Base-by-base conservation (phyloP, 2,329 filamentous ascomycete species). In the Nakataea oryzae region DNA sequence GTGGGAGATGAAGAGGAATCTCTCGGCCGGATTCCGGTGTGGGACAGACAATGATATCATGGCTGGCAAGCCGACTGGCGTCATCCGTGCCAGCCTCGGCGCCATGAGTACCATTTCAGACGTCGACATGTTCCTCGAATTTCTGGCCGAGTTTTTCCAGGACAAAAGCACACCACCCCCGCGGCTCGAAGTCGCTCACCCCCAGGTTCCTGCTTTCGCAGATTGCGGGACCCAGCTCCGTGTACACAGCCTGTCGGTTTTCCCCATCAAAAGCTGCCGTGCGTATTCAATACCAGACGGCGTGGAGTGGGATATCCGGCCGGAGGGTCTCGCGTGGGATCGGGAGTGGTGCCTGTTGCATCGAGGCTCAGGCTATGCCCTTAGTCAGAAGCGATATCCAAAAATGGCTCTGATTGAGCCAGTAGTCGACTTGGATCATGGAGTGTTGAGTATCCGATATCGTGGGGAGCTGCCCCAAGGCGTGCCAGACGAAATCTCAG, bases 231-330 rank as follows among this genome's bases (percentile, higher is more conserved):
- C 59, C 21, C 50, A 57, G 24, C 32, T 59, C 14, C 34, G 28
- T 63, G 30, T 65, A 61, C 41, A 66, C 62, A 56, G 76, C 85
- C 61, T 78, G 21, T 85, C 81, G 1, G 83, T 97, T 0, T 99
- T 92, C 70, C 95, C 95, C 0, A 93, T 99, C 70, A 99, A 99
- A 74, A 96, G 92, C 71, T 97, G 95, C 69, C 90, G 86, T 21
- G 90, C 90, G 0, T 96, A 89, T 72, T 78, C 78, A 47, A 79
- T 97, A 32, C 88, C 91, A 1, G 65, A 75, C 0, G 81, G 78
- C 2, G 76, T 76, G 9, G 70, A 79, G 17, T 99, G 95, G 95
- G 86, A 90, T 68, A 81, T 97, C 26, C 85, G 83, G 62, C 79
- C 83, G 9, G 92, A 97, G 75, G 95, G 95, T 0, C 79, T 99